Evolutionary conservation across 768 basidiomycete species (phyloP).

Genomic region (Russula griseocarnosa): DNA sequence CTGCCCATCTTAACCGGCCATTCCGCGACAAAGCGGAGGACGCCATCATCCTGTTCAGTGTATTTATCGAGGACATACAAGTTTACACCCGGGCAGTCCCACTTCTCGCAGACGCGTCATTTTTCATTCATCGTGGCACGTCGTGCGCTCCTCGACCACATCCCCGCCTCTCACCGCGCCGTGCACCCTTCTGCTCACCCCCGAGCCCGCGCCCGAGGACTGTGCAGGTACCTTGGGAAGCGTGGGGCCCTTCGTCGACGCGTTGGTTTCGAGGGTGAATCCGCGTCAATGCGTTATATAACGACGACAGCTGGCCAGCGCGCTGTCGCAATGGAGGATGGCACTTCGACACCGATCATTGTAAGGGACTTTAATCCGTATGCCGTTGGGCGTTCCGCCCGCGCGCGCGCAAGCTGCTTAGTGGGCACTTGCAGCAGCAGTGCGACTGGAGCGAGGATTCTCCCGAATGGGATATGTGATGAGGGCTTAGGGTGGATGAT

Average conservation of each 20-base stretch:
- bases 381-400: constrained; percentile 19
- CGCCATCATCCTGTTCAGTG: too few species aligned
- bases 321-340: constrained; percentile 25
- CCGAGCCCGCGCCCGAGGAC: not conserved
- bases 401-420: constrained; percentile 7
- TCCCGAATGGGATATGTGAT: too few species aligned
- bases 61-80: too few species aligned
- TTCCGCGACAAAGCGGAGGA: too few species aligned
- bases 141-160: constrained; percentile 25
- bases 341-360: constrained; percentile 13
- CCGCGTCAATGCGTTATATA: constrained; percentile 32
- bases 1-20: too few species aligned
- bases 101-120: constrained; percentile 17
- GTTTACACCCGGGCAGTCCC: not conserved
- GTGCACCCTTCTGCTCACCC: constrained; percentile 5
- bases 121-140: constrained; percentile 32
- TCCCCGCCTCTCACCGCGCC: not conserved
- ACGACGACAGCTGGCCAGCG: constrained; percentile 35
- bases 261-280: constrained; percentile 32
- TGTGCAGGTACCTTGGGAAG: constrained; percentile 25
- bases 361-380: constrained; percentile 32
- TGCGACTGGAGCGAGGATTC: constrained; percentile 8
- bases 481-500: too few species aligned
- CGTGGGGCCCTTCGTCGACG: constrained; percentile 29
- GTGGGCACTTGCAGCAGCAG: not conserved